Evolutionary conservation across 2,329 filamentous ascomycete genomes (phyloP), one percentile per base, ranked within the genome.

Genomic region (Beauveria sp.): DNA sequence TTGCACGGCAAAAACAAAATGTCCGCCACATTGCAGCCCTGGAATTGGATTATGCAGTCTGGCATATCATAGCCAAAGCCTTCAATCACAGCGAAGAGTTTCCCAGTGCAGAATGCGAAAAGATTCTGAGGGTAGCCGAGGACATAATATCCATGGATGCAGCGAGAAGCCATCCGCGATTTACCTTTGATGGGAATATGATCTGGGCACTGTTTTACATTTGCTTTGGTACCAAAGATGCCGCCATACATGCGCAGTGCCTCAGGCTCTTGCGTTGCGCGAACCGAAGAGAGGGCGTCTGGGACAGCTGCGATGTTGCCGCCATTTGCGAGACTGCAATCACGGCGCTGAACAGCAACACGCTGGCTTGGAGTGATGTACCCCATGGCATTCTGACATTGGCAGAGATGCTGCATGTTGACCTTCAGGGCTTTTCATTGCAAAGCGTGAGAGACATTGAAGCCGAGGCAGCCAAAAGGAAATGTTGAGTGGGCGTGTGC

Each of bases 231-330:
- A 18, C 51, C 10, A 9, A 24, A 10, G 51, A 53, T 22, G 9
- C 26, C 3, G 51, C 49, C 2, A 62, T 64, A 1, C 62, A 66
- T n/a, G 22, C 43, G 1, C 55, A 58, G 12, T 58, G 65, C 7
- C 57, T 67, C 14, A 16, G 5, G 18, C 10, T 68, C 5, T 26
- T 68, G 6, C 63, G 62, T 1, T 61, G 62, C 0, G 52, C 67
- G 3, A 50, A 62, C 10, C 46, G 66, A 12, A 53, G 67, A 12
- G 67, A 68, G 26, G 66, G 67, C 0, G 60, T 68, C 1, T 69
- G 67, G 66, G 67, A 69, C 34, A 69, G 66, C 42, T 61, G 62
- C 49, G 67, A 68, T 5, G 60, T 68, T 20, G 65, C 62, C 0
- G 58, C 61, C 26, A 60, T 67, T 24, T 16, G 51, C 34, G 34